Evolutionary conservation across 257 asterid species (phyloP), one percentile per base, ranked within the genome.

Genomic region (Petrea volubilis): DNA sequence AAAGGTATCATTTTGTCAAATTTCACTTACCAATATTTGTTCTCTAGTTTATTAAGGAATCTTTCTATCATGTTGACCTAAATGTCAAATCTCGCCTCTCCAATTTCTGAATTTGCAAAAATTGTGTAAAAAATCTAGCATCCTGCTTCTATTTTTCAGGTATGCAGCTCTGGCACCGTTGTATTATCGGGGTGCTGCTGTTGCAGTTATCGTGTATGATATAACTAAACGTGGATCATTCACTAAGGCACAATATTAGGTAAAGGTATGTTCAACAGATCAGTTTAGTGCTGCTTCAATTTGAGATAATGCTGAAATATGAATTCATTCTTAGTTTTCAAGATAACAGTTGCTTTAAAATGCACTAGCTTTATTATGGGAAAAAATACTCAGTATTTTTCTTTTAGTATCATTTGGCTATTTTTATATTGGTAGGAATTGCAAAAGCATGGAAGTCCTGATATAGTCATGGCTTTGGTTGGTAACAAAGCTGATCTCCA

Each of bases 221-320:
- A 95, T 95, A 60, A 92, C 99, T 11, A 92, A 89, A 82, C 91
- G 96, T 21, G 99, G 92, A 23, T 83, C 99, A 25, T 95, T 95
- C 74, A 53, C 74, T 61, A 91, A 88, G 80, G 96, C 97, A 25
- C 93, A 89, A 64, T 91, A 88, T 63, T 91, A 96, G 97, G 94
- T 89, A 75, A 91, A 89, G 96, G 97, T 91, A 85, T 36, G 69
- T 44, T 68, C 51, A 7, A 43, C 49, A 28, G 49, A 21, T 27
- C 59, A 7, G 14, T 23, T 7, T 25, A 2, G 25, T n/a, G 15
- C 2, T 23, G 50, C 23, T 38, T 38, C n/a, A n/a, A n/a, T n/a
- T n/a, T n/a, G n/a, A n/a, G n/a, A n/a, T n/a, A n/a, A n/a, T n/a
- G n/a, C 49, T 9, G 3, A 41, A 41, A 41, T 12, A 13, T 41